phyloP scores from a whole-genome alignment of 306 rosid genomes.

The Cucurbita argyrosperma region DNA sequence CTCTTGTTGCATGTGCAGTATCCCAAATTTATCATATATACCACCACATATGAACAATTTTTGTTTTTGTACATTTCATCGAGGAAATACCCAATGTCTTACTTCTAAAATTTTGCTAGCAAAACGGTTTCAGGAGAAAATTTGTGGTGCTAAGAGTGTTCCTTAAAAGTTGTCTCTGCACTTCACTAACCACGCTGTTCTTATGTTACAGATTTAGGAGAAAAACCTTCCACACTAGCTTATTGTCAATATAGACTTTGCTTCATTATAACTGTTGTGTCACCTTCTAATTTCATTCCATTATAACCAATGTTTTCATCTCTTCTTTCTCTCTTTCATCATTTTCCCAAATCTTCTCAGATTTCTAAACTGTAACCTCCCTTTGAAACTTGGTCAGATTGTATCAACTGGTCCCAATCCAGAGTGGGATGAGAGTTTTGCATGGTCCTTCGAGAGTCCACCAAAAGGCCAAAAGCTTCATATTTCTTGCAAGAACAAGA shows the following conservation, averaged over 20 bases:
- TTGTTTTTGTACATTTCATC: background rate
- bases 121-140: background rate
- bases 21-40: background rate
- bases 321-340: background rate
- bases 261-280: too few relatives aligned
- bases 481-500: conserved; percentile 95
- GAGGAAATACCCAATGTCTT: background rate
- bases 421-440: conserved; percentile 90
- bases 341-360: background rate
- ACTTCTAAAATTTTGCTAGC: background rate
- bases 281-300: background rate
- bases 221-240: too few relatives aligned
- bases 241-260: too few relatives aligned
- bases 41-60: background rate
- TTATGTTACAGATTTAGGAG: too few relatives aligned
- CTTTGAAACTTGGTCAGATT: conserved; percentile 40
- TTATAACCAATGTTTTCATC: background rate
- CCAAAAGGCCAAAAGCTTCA: conserved; percentile 98
- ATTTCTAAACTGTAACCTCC: background rate
- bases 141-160: background rate
- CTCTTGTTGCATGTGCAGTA: background rate
- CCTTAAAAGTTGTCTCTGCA: too few relatives aligned
- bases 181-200: too few relatives aligned
- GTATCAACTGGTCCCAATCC: conserved; percentile 93
- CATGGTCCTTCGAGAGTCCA: conserved; percentile 97